phyloP scores from a whole-genome alignment of 1,284 basidiomycete genomes.

The Naganishia liquefaciens region DNA sequence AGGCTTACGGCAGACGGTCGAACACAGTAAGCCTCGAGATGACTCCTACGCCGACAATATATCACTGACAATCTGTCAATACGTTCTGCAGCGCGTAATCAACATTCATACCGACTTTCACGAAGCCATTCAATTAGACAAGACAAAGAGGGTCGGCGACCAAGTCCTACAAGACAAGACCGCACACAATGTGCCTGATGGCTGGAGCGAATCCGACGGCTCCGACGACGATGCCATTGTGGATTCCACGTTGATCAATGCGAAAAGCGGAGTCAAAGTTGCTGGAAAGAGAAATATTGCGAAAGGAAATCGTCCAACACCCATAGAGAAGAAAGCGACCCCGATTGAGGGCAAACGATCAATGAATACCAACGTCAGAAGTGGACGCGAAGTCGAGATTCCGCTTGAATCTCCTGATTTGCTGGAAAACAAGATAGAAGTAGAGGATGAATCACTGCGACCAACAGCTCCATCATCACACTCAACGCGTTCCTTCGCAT shows the following conservation, averaged over 20 bases:
- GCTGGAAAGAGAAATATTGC: neutral
- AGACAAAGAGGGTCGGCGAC: neutral
- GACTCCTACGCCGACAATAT: neutral
- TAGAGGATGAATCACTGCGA: neutral
- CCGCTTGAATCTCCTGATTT: neutral
- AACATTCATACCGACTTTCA: constrained; percentile 29
- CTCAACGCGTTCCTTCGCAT: neutral
- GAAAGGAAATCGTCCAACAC: neutral
- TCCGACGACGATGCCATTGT: neutral
- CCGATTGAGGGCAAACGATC: neutral
- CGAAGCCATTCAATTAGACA: constrained; percentile 8
- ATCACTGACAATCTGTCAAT: neutral
- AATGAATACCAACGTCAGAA: neutral
- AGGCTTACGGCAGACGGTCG: constrained; percentile 47
- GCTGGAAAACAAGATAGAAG: neutral
- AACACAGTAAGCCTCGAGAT: constrained; percentile 43
- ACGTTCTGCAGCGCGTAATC: constrained; percentile 24
- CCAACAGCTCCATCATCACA: neutral
- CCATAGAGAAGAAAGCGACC: neutral
- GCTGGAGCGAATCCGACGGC: constrained; percentile 5
- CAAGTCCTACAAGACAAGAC: constrained; percentile 14
- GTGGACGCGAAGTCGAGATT: neutral
- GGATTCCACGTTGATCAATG: neutral
- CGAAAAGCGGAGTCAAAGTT: neutral
- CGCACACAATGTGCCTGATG: constrained; percentile 3